Evolutionary conservation across 306 rosid genomes (phyloP).

Genomic region (Trichosanthes truncata): DNA sequence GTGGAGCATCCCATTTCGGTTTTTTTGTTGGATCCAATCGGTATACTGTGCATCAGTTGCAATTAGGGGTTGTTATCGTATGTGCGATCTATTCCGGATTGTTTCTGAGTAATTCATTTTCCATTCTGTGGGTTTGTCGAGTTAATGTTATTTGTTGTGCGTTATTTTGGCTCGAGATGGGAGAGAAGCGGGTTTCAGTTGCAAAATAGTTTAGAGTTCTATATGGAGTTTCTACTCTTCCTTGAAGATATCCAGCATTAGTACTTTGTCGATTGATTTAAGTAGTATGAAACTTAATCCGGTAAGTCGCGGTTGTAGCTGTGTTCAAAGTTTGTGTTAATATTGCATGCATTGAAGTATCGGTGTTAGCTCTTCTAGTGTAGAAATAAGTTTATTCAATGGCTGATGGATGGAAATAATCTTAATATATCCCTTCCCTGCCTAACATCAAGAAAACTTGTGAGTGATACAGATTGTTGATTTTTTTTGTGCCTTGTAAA

Average conservation of each 20-base stretch:
- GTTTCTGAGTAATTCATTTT: conserved; percentile 21
- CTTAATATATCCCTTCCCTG: not conserved
- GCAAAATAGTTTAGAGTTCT: conserved; percentile 13
- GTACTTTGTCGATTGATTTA: not conserved
- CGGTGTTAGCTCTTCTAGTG: not conserved
- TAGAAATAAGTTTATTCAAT: not conserved
- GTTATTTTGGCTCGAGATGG: conserved; percentile 22
- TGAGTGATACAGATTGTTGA: not conserved
- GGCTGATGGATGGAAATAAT: not conserved
- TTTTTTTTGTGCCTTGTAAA: not conserved
- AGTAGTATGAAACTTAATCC: not conserved
- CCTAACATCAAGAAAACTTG: not conserved
- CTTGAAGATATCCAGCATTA: not conserved
- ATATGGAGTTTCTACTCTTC: conserved; percentile 6
- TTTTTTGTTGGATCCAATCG: conserved; percentile 59
- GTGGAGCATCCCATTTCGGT: not conserved
- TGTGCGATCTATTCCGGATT: conserved; percentile 53
- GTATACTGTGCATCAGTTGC: conserved; percentile 19
- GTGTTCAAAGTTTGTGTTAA: not conserved
- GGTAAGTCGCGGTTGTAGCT: not conserved
- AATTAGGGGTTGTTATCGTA: conserved; percentile 49
- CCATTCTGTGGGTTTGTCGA: conserved; percentile 21
- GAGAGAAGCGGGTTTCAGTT: conserved; percentile 22
- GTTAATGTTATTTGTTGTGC: conserved; percentile 20
- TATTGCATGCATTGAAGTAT: conserved; percentile 6